A percentile compares a stretch with the other conserved stretches of the same genome.
These are phyloP conservation scores for Neobulgaria alba DNA, from an alignment of 2,329 filamentous ascomycete species.

Conservation along the genomic window DNA sequence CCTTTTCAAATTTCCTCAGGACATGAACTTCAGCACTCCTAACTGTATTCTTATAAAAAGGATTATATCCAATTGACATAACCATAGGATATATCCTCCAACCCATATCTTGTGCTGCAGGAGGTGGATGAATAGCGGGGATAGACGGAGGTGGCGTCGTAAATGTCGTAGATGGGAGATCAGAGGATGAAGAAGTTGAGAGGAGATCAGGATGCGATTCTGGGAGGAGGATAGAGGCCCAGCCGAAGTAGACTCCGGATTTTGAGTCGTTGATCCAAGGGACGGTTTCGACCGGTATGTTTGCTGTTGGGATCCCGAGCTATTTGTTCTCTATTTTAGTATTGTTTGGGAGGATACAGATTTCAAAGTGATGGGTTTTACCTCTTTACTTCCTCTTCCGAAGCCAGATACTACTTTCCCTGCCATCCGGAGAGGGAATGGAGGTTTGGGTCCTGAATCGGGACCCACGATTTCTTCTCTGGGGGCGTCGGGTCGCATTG, in stretches of 20 bases:
- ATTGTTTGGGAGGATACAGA: background rate
- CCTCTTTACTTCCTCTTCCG: conserved; percentile 87
- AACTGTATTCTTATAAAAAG: conserved; percentile 88
- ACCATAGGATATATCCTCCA: conserved; percentile 69
- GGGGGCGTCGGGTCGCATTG: background rate
- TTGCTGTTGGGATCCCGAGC: conserved; percentile 95
- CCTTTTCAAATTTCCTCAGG: conserved; percentile 63
- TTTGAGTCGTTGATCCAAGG: conserved; percentile 55
- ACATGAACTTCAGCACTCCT: conserved; percentile 87
- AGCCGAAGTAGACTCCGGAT: conserved; percentile 91
- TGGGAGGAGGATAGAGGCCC: conserved; percentile 63
- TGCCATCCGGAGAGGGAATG: conserved; percentile 76
- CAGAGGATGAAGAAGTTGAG: conserved; percentile 17
- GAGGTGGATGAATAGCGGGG: conserved; percentile 14
- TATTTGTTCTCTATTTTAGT: conserved; percentile 29
- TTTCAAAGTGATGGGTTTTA: conserved; percentile 31
- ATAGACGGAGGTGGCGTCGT: conserved; percentile 25
- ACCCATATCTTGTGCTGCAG: conserved; percentile 5
- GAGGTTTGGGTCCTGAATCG: conserved; percentile 61
- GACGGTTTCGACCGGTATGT: conserved; percentile 65
- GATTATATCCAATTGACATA: conserved; percentile 94
- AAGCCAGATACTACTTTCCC: conserved; percentile 90
- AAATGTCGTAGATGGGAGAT: conserved; percentile 16
- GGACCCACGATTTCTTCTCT: conserved; percentile 67
- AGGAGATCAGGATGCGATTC: conserved; percentile 33